Base-by-base conservation (phyloP, 2,329 filamentous ascomycete genomes). In the Podosphaera leucotricha region DNA sequence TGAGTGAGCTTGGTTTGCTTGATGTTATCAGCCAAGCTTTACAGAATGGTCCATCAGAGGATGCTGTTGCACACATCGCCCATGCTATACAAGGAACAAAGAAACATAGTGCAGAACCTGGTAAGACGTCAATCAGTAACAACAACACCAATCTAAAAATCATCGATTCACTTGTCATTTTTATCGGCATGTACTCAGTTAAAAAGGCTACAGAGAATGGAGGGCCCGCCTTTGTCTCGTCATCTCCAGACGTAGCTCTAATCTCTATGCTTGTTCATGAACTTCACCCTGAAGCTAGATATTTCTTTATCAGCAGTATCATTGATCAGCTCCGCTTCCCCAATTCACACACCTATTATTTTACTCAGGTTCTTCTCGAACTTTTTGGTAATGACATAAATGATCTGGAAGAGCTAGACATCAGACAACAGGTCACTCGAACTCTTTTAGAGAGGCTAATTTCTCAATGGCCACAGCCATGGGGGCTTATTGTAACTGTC, bases 291-390 rank as follows among this genome's bases (percentile, higher is more conserved):
- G 83, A 92, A 60, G 75, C 77, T 19, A 77, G 86, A 44, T 93
- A 93, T 63, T 81, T 83, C 58, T 66, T 98, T 46, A 62, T 95
- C 46, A 76, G 71, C 52, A 82, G 81, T 51, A 83, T 98, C 57
- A 72, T 83, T 46, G 92, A 95, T 60, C 86, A 95, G 62, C 71
- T 98, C 41, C 80, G 90, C 48, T 92, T 80, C 59, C 84, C 86
- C 10, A 92, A 85, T 57, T 76, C 77, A 41, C 77, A 92, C 56
- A 98, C 90, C 11, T 80, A 86, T 56, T 98, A 90, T 64, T 98
- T 93, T 64, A 86, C 77, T 57, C 82, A 85, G 54, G 72, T 80
- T 13, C 67, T 95, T 38, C 68, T 95, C 41, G 76, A 92, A 53
- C 67, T 94, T 35, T 95, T 94, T 60, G 82, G 77, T 18, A 72